phyloP scores from a whole-genome alignment of 805 yeast species.

The Candida coquimbonensis region DNA sequence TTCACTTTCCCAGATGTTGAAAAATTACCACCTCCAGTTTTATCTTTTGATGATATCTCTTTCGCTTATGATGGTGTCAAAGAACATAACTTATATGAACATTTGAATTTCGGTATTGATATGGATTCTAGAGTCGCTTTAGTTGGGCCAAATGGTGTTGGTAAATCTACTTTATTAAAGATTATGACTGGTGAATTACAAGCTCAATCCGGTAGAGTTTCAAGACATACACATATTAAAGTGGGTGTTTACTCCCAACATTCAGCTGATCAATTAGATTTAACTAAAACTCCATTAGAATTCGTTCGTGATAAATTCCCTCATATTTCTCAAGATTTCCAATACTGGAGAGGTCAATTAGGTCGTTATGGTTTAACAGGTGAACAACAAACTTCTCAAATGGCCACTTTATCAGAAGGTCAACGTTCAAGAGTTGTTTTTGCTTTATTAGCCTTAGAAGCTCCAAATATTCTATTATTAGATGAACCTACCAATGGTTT shows the following conservation, averaged over 20 bases:
- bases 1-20: conserved; percentile 94
- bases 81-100: conserved; percentile 83
- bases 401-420: conserved; percentile 98
- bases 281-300: conserved; percentile 91
- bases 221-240: conserved; percentile 95
- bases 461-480: conserved; percentile 88
- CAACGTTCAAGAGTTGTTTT: conserved; percentile 99
- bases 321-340: conserved; percentile 90
- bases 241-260: conserved; percentile 99
- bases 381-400: conserved; percentile 96
- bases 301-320: conserved; percentile 94
- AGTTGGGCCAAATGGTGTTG: conserved; percentile 99
- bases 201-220: conserved; percentile 91
- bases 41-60: conserved; percentile 91
- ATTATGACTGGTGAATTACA: conserved; percentile 92
- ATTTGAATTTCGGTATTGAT: conserved; percentile 95
- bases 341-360: conserved; percentile 96
- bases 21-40: conserved; percentile 97
- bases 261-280: conserved; percentile 95
- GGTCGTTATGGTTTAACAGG: conserved; percentile 99
- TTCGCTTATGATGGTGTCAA: conserved; percentile 80
- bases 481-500: conserved; percentile 99
- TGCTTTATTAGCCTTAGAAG: conserved; percentile 89
- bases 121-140: conserved; percentile 98
- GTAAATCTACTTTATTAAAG: conserved; percentile 92